Evolutionary conservation across 108 stramenopile genomes (phyloP).

Genomic region (Conticribra weissflogii): DNA sequence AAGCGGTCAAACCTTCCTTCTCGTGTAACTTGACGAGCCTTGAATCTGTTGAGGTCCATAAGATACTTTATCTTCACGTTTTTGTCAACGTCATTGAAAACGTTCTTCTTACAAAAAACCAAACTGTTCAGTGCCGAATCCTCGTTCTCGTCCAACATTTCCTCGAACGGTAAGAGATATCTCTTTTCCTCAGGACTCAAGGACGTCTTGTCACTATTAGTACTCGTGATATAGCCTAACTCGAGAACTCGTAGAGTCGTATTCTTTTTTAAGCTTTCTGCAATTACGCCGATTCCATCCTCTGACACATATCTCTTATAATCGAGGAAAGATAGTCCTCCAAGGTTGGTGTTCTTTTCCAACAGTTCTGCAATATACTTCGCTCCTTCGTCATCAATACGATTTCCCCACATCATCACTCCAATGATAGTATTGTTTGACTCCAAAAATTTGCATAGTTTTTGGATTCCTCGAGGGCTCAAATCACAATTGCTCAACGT

Average conservation of each 20-base stretch:
- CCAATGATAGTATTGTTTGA: slow-evolving; percentile 2
- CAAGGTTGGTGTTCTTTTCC: slow-evolving; percentile 1
- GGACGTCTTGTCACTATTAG: not conserved
- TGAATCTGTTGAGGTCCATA: not conserved
- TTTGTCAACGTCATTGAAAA: not conserved
- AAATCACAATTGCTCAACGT: not conserved
- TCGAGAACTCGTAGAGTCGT: not conserved
- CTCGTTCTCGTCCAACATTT: not conserved
- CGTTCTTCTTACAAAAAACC: not conserved
- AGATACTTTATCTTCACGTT: not conserved
- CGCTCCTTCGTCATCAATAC: slow-evolving; percentile 9
- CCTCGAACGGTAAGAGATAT: not conserved
- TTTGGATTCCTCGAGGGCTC: not conserved
- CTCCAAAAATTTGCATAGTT: slow-evolving; percentile 5
- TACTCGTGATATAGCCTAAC: not conserved
- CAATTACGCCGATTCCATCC: not conserved
- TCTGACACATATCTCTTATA: not conserved
- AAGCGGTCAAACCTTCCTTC: not conserved
- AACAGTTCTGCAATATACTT: not conserved
- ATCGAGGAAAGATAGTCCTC: not conserved
- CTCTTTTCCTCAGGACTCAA: not conserved
- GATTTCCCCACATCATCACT: slow-evolving; percentile 13
- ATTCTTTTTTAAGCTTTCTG: not conserved
- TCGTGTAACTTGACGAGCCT: not conserved
- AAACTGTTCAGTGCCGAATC: not conserved